These are phyloP conservation scores for Lactifluus pinguis DNA, from an alignment of 768 basidiomycete genomes.

Conservation along the genomic window DNA sequence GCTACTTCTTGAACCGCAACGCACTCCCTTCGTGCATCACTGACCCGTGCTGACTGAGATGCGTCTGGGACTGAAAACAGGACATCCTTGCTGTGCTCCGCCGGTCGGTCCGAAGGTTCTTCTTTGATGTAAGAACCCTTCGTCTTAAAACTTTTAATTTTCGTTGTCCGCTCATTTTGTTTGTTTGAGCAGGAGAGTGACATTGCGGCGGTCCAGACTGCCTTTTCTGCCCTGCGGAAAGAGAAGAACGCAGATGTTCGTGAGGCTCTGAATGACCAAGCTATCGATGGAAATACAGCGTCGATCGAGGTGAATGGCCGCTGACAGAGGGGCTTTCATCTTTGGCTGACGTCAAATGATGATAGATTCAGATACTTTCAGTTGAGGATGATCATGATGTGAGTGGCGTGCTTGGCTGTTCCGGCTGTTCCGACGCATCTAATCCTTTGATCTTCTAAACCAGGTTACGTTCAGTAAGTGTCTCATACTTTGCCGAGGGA, in stretches of 20 bases:
- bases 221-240: conserved; percentile 1
- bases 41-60: neutral
- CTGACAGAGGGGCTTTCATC: no score
- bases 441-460: neutral
- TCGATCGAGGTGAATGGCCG: neutral
- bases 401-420: neutral
- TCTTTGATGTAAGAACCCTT: neutral
- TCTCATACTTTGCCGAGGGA: no score
- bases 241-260: neutral
- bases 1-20: neutral
- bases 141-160: neutral
- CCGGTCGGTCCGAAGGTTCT: conserved; percentile 7
- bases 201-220: neutral
- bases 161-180: neutral
- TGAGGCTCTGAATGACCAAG: conserved; percentile 1
- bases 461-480: conserved; percentile 5
- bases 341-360: neutral
- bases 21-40: neutral
- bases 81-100: conserved; percentile 5
- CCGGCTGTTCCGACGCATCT: neutral
- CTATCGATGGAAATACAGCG: neutral
- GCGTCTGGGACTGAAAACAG: neutral
- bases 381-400: conserved; percentile 6
- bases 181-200: neutral
- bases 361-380: conserved; percentile 2